Conservation (phyloP, 1,139 yeast genomes). For the Pichia sp. region DNA sequence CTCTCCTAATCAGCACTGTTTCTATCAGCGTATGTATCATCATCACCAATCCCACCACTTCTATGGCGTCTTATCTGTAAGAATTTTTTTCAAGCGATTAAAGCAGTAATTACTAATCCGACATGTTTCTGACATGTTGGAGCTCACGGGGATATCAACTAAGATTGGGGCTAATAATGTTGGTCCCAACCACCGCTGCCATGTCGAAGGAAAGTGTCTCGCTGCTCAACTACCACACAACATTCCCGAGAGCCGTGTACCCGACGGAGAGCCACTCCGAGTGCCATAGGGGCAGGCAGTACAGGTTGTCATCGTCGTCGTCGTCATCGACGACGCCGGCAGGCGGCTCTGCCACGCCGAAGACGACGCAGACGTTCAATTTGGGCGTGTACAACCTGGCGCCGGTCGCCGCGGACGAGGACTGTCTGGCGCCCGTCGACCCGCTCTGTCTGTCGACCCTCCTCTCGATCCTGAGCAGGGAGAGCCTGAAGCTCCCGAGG, state of each 20-base stretch:
- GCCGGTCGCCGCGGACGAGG: conserved; percentile 20
- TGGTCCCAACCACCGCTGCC: background rate
- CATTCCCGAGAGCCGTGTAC: conserved; percentile 4
- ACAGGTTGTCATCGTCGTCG: background rate
- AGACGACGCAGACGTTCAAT: conserved; percentile 27
- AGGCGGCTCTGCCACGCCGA: too few species aligned
- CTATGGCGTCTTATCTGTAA: too few species aligned
- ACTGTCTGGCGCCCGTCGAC: conserved; percentile 37
- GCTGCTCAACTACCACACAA: conserved; percentile 2
- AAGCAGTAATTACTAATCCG: background rate
- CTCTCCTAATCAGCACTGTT: conserved; percentile 41
- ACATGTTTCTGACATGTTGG: background rate
- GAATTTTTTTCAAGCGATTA: background rate
- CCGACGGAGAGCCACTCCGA: conserved; percentile 9
- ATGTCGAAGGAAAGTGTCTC: background rate
- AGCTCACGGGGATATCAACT: too few species aligned
- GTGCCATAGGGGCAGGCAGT: conserved; percentile 7
- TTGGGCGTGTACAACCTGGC: conserved; percentile 42
- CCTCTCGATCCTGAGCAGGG: conserved; percentile 29
- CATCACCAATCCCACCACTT: background rate
- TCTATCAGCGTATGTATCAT: conserved; percentile 46
- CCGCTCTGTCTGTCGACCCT: conserved; percentile 37
- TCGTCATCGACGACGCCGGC: background rate
- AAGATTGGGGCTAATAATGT: too few species aligned
- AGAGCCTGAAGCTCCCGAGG: conserved; percentile 33